Evolutionary conservation across 2,329 filamentous ascomycete genomes (phyloP), one percentile per base, ranked within the genome.

Genomic region (Remersonia thermophila): DNA sequence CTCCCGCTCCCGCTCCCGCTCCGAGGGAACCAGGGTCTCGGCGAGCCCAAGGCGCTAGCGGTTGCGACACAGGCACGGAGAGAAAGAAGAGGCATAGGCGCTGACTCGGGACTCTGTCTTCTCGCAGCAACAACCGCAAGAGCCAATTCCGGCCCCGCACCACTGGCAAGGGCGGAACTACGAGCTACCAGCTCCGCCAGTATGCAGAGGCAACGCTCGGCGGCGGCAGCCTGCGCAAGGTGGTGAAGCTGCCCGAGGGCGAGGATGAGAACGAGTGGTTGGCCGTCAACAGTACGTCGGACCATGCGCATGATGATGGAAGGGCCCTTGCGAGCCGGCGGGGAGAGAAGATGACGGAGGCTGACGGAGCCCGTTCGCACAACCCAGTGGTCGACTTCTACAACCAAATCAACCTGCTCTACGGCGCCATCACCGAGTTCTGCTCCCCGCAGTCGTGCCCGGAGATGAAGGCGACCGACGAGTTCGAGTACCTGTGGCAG

Each of bases 401-500:
- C 75, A 98, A 98, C 67, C 91, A 98, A 63, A 93, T 98, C 68
- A 98, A 98, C 63, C 73, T 98, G 26, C 79, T 98, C 41, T 98
- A 98, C 59, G 93, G 93, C 41, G 91, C 91, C 47, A 98, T 98
- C 56, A 98, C 91, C 41, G 91, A 98, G 57, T 98, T 98, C 63
- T 98, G 91, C 69, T 96, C 91, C 17, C 89, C 91, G 23, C 82
- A 91, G 57, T 86, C 86, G 46, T 98, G 91, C 59, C 91, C 91
- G 1, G 91, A 96, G 65, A 98, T 98, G 91, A 98, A 98, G 63
- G 91, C 91, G n/a, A 98, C 91, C 8, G 93, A 98, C 63, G 91
- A 98, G 81, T 98, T 96, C 60, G 91, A 98, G 61, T 98, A 98
- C 61, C 79, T 98, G 47, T 98, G 91, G 91, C 91, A 98, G 65